Percentiles rank a stretch among this genome's conserved stretches.
phyloP scores from a whole-genome alignment of 768 basidiomycete species.

The Tephrocybe rancida region DNA sequence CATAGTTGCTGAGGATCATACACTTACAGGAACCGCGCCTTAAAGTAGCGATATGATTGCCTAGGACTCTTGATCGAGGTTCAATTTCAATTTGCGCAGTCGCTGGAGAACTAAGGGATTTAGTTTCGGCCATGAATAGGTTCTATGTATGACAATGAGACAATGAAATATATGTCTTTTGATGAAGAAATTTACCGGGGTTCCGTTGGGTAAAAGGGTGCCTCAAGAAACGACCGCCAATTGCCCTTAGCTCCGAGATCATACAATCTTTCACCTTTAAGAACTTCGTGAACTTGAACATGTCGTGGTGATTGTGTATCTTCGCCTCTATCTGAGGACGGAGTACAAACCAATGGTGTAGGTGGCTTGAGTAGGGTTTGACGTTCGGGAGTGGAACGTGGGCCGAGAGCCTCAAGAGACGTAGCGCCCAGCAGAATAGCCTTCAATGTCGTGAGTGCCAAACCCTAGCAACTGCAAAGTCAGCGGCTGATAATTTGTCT shows the following conservation, averaged over 20 bases:
- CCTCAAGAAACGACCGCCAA: constrained; percentile 22
- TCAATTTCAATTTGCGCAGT: constrained; percentile 24
- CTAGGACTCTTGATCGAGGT: not conserved
- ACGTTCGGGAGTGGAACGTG: constrained; percentile 11
- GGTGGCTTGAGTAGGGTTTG: not conserved
- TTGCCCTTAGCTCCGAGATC: constrained; percentile 37
- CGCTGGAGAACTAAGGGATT: constrained; percentile 34
- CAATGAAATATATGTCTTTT: not conserved
- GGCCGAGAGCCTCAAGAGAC: constrained; percentile 28
- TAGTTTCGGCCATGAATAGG: constrained; percentile 39
- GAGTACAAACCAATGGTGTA: constrained; percentile 28
- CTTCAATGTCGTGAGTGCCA: constrained; percentile 28
- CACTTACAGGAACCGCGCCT: constrained; percentile 20
- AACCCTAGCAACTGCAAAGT: constrained; percentile 19
- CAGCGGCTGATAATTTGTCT: not conserved
- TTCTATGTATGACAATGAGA: constrained; percentile 14
- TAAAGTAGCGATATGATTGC: constrained; percentile 9
- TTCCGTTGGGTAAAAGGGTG: not conserved
- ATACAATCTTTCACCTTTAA: constrained; percentile 35
- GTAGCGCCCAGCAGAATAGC: constrained; percentile 35
- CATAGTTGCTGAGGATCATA: constrained; percentile 2
- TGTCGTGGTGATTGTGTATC: not conserved
- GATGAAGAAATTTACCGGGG: not conserved
- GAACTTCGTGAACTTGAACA: constrained; percentile 22
- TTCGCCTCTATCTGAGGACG: not conserved